These are phyloP conservation scores for Xylaria nigripes DNA, from an alignment of 495 filamentous ascomycete species.

Conservation along the genomic window DNA sequence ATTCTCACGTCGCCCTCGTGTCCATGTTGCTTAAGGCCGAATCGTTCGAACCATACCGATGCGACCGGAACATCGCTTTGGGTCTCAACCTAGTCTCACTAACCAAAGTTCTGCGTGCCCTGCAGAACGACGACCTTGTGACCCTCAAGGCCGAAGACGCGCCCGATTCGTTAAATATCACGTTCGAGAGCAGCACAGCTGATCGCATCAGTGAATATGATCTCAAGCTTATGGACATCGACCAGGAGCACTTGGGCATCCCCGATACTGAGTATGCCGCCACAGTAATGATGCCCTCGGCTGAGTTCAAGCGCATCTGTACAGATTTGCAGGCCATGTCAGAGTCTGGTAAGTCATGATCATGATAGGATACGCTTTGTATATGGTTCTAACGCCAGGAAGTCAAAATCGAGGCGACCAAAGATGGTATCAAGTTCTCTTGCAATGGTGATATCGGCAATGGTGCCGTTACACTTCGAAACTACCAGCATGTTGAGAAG, in stretches of 20 bases:
- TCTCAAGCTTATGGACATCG: conserved; percentile 99
- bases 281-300: conserved; percentile 76
- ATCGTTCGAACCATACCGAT: conserved; percentile 92
- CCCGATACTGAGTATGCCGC: conserved; percentile 97
- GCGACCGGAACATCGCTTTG: conserved; percentile 96
- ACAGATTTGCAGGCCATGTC: conserved; percentile 83
- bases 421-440: conserved; percentile 96
- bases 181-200: conserved; percentile 85
- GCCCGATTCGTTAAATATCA: conserved; percentile 87
- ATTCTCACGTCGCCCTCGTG: conserved; percentile 97
- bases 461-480: conserved; percentile 83
- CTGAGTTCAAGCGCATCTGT: conserved; percentile 93
- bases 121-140: conserved; percentile 89
- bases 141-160: conserved; percentile 97
- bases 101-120: conserved; percentile 92
- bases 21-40: conserved; percentile 98
- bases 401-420: conserved; percentile 94
- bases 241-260: conserved; percentile 98
- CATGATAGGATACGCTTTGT: neutral
- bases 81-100: conserved; percentile 94
- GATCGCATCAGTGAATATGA: conserved; percentile 97
- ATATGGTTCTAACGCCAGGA: conserved; percentile 2
- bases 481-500: conserved; percentile 87
- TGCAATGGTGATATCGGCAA: conserved; percentile 92
- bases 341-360: conserved; percentile 67